Evolutionary conservation across 495 filamentous ascomycete species (phyloP).

Genomic region (Tuber borchii): DNA sequence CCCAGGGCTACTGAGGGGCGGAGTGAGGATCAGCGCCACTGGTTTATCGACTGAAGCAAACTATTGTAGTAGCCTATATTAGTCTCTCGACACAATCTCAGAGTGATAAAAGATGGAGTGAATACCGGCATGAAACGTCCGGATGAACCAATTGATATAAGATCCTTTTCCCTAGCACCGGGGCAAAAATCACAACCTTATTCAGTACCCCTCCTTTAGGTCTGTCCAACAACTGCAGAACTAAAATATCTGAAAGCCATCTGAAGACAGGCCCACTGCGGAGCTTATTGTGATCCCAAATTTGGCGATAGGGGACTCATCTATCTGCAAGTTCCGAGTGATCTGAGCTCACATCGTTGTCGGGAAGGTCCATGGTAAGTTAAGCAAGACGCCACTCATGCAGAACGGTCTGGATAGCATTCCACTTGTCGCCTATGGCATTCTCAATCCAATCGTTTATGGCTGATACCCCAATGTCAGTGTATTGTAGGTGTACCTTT

Average conservation of each 20-base stretch:
- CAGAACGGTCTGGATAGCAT: not conserved
- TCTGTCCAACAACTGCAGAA: too few species aligned
- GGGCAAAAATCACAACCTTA: conserved; percentile 2
- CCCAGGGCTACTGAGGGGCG: not conserved
- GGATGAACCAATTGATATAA: not conserved
- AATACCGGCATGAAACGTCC: not conserved
- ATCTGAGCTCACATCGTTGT: not conserved
- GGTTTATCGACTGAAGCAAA: not conserved
- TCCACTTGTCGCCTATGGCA: not conserved
- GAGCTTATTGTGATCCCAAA: not conserved
- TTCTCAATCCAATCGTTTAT: not conserved
- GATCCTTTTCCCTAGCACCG: not conserved
- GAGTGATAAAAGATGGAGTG: not conserved
- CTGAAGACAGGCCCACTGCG: too few species aligned
- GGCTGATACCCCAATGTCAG: not conserved
- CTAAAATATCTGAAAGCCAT: too few species aligned
- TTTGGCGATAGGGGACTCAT: not conserved
- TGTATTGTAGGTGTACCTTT: not conserved
- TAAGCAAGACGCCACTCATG: not conserved
- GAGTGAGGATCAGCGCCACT: not conserved
- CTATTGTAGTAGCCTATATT: not conserved
- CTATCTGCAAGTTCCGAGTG: not conserved
- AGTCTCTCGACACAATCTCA: not conserved
- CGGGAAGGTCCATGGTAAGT: not conserved
- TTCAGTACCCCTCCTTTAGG: too few species aligned